Conservation (phyloP, 2,329 filamentous ascomycete genomes). For the Neurospora sp. region DNA sequence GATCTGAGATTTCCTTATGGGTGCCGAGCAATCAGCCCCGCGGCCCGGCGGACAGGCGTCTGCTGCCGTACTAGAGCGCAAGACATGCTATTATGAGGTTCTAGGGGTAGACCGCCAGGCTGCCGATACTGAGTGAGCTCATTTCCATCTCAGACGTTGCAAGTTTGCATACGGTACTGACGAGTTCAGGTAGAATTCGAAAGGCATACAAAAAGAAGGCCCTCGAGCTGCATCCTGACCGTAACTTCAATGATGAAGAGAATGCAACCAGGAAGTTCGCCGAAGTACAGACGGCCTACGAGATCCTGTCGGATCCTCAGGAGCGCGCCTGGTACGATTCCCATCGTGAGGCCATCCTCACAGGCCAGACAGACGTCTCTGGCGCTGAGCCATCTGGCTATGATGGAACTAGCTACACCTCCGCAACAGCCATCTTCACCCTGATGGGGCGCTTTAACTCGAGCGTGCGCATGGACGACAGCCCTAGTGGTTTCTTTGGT, state of each 20-base stretch:
- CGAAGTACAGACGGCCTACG: conserved; percentile 85
- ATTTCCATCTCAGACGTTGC: not conserved
- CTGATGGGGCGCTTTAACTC: conserved; percentile 75
- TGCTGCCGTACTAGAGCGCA: conserved; percentile 28
- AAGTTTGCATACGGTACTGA: conserved; percentile 2
- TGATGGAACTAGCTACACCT: conserved; percentile 62
- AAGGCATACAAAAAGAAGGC: conserved; percentile 87
- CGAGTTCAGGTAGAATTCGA: conserved; percentile 60
- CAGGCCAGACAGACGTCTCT: conserved; percentile 43
- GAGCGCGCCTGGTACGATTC: conserved; percentile 98
- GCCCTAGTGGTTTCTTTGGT: conserved; percentile 74
- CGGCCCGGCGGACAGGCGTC: conserved; percentile 20
- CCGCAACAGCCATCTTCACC: conserved; percentile 65
- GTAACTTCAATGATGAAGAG: conserved; percentile 80
- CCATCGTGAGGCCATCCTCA: conserved; percentile 76
- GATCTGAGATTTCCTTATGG: conserved; percentile 28
- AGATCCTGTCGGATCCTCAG: conserved; percentile 91
- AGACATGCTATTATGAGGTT: conserved; percentile 79
- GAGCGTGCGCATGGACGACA: conserved; percentile 69
- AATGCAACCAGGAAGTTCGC: conserved; percentile 78
- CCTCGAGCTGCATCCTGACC: conserved; percentile 87
- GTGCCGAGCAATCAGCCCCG: conserved; percentile 44
- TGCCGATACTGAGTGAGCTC: conserved; percentile 65
- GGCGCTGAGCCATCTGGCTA: conserved; percentile 26
- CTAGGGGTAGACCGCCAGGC: conserved; percentile 63